Percentiles rank a stretch among this genome's conserved stretches.
Conservation (phyloP, 2,329 filamentous ascomycete genomes). For the Didymella pinodella region DNA sequence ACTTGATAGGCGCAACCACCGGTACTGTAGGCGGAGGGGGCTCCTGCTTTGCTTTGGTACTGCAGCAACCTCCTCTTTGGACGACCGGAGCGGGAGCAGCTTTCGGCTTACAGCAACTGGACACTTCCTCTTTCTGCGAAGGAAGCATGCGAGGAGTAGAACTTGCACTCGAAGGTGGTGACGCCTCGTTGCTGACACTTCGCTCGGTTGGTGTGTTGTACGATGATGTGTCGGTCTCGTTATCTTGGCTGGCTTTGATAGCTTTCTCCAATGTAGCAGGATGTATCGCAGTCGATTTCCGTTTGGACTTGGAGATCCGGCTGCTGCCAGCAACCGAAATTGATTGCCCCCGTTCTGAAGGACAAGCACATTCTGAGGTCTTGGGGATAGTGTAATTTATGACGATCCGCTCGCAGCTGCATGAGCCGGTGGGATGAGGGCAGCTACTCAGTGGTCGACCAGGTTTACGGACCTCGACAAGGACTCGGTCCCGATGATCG, state of each 20-base stretch:
- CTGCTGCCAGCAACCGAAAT: conserved; percentile 35
- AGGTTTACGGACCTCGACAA: conserved; percentile 75
- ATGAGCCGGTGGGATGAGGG: conserved; percentile 70
- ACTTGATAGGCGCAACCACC: conserved; percentile 33
- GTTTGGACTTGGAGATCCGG: conserved; percentile 46
- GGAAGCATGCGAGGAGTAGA: conserved; percentile 48
- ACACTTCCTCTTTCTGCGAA: conserved; percentile 35
- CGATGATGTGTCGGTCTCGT: conserved; percentile 45
- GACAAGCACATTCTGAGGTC: conserved; percentile 51
- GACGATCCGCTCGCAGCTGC: conserved; percentile 69
- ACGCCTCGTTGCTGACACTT: conserved; percentile 45
- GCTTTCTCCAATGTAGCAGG: conserved; percentile 45
- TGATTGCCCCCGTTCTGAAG: conserved; percentile 41
- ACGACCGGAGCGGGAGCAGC: conserved; percentile 23
- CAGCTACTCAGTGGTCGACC: conserved; percentile 74
- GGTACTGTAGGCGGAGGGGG: conserved; percentile 13
- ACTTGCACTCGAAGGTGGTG: conserved; percentile 47
- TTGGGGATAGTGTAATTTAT: conserved; percentile 55
- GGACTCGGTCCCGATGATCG: conserved; percentile 72
- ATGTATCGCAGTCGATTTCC: conserved; percentile 42
- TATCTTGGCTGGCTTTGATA: conserved; percentile 44
- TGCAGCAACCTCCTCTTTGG: conserved; percentile 41
- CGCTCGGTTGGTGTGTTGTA: conserved; percentile 44
- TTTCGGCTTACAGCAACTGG: conserved; percentile 47
- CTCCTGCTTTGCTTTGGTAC: conserved; percentile 33